phyloP scores from a whole-genome alignment of 441 rosid species.

The Euphorbia celastroides region DNA sequence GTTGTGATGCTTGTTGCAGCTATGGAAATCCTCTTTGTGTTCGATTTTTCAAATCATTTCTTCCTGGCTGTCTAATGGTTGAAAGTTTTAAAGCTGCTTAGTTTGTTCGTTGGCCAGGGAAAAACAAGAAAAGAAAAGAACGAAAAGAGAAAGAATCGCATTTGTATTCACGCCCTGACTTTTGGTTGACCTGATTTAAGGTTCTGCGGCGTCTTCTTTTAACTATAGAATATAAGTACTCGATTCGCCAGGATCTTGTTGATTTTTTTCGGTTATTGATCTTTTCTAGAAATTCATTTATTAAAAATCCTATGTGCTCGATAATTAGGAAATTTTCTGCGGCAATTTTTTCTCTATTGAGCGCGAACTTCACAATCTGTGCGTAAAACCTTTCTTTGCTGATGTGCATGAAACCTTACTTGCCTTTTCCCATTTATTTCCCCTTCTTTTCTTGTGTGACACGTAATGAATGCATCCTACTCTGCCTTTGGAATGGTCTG shows the following conservation, averaged over 20 bases:
- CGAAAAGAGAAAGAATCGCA: not conserved
- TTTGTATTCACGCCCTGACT: not conserved
- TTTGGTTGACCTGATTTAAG: not conserved
- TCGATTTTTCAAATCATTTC: not conserved
- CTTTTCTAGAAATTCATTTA: not conserved
- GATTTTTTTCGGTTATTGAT: not conserved
- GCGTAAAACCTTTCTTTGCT: not conserved
- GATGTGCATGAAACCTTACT: not conserved
- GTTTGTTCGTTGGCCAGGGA: slow-evolving; percentile 3
- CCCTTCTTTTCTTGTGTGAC: not conserved
- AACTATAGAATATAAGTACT: not conserved
- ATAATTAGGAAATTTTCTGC: not conserved
- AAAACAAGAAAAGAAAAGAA: not conserved
- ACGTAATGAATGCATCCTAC: not conserved
- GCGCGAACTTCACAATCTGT: not conserved
- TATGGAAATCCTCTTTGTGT: not conserved
- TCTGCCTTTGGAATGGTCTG: not conserved
- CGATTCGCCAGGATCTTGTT: not conserved
- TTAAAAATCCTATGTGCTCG: not conserved
- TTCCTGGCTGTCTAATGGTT: not conserved
- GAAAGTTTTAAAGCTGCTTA: not conserved
- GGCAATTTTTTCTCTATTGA: not conserved
- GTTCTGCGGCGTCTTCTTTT: not conserved
- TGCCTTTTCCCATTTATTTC: not conserved
- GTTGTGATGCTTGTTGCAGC: not conserved